These are phyloP conservation scores for Jackrogersella minutella DNA, from an alignment of 495 filamentous ascomycete species.

Conservation along the genomic window DNA sequence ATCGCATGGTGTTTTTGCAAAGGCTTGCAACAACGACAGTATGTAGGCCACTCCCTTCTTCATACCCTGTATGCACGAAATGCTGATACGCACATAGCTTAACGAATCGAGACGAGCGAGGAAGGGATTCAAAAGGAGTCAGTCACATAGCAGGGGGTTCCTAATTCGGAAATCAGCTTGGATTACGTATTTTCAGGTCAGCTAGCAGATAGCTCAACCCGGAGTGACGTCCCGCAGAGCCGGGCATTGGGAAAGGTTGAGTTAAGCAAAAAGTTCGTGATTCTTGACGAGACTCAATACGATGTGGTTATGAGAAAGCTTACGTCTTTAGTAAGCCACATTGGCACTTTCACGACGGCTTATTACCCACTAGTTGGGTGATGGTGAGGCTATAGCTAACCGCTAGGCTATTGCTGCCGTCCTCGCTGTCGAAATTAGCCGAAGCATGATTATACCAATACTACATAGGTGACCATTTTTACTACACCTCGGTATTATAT, in stretches of 20 bases:
- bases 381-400: conserved; percentile 17
- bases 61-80: not conserved
- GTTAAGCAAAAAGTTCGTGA: conserved; percentile 14
- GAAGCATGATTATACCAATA: conserved; percentile 1
- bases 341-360: conserved; percentile 14
- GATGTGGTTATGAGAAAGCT: conserved; percentile 10
- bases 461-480: not conserved
- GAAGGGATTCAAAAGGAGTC: conserved; percentile 6
- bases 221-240: conserved; percentile 33
- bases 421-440: conserved; percentile 18
- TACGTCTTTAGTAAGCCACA: conserved; percentile 24
- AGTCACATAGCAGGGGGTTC: conserved; percentile 11
- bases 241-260: conserved; percentile 15
- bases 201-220: conserved; percentile 22
- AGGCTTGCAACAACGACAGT: not conserved
- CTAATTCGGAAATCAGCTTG: conserved; percentile 21
- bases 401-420: not conserved
- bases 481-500: conserved; percentile 9
- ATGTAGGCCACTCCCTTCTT: not conserved
- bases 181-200: conserved; percentile 7
- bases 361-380: conserved; percentile 31
- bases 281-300: conserved; percentile 25
- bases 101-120: not conserved
- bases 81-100: not conserved
- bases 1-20: not conserved